Evolutionary conservation across 148 eudicot genomes (phyloP), one percentile per base, ranked within the genome.

Genomic region (Nyssa sinensis): DNA sequence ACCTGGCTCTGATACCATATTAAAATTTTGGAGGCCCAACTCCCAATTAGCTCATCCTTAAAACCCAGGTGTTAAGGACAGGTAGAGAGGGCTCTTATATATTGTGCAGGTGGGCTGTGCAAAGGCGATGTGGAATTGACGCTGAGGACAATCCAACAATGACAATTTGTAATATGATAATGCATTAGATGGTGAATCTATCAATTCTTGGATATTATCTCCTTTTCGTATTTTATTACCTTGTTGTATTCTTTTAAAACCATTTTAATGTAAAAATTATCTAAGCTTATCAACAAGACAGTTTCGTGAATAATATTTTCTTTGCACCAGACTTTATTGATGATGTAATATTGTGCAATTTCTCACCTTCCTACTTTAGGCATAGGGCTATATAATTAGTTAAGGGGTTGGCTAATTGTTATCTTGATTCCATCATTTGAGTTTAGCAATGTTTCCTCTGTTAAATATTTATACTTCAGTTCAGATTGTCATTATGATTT

Each of bases 401-500:
- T n/a, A n/a, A n/a, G n/a, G n/a, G n/a, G 16, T 29, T 25, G 7
- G 13, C 27, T 64, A 69, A 41, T 39, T 28, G 25, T n/a, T 33
- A 6, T 53, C 41, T 63, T 59, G 29, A n/a, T 53, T 70, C 62
- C 21, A 55, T 32, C 23, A 70, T 53, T 62, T 53, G 39, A 17
- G 66, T 63, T 63, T 44, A 63, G 39, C 39, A 17, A 63, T 31
- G 3, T 16, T 31, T 57, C 31, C 13, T 65, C 62, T 34, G 5
- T 31, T 64, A 51, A 57, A 9, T 71, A 16, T 25, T 39, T 78
- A 34, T 32, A 74, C 72, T 66, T 71, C 62, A 60, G 64, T 44
- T 62, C 69, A 44, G 55, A 33, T 19, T 8, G 47, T 21, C 7
- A 17, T 35, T 35, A 61, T 24, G 17, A 53, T 71, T 58, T 71